Percentiles rank a stretch among this genome's conserved stretches.
phyloP scores from a whole-genome alignment of 176 grass and related monocot genomes.

The Eleusine indica region DNA sequence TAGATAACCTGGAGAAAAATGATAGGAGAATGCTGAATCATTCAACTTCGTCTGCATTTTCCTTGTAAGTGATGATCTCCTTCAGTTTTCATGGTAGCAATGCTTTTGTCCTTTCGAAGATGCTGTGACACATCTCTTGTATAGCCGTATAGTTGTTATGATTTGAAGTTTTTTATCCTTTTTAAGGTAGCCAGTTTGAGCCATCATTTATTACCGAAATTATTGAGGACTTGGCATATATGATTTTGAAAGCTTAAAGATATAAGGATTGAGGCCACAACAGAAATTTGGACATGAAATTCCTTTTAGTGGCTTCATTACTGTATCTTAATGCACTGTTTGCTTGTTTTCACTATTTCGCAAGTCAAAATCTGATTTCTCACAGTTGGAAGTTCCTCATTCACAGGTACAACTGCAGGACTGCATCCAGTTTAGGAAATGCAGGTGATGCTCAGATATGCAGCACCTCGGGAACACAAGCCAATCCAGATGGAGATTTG shows the following conservation, averaged over 20 bases:
- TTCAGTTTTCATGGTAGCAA: neutral
- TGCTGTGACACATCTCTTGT: neutral
- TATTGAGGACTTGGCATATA: neutral
- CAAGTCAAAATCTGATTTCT: slow-evolving; percentile 28
- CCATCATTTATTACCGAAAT: slow-evolving; percentile 14
- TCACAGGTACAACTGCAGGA: slow-evolving; percentile 76
- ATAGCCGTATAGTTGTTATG: neutral
- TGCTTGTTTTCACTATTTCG: neutral
- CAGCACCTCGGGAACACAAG: slow-evolving; percentile 48
- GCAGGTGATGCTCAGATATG: slow-evolving; percentile 39
- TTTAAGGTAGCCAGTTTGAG: neutral
- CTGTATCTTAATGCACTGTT: slow-evolving; percentile 9
- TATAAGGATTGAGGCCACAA: neutral
- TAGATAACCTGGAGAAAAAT: slow-evolving; percentile 61
- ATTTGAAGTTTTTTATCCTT: neutral
- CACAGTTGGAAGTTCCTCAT: slow-evolving; percentile 21
- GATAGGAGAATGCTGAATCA: slow-evolving; percentile 76
- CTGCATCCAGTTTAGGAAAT: slow-evolving; percentile 28
- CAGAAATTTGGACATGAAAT: neutral
- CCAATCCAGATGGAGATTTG: slow-evolving; percentile 29
- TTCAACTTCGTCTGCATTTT: slow-evolving; percentile 92
- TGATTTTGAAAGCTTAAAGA: slow-evolving; percentile 16
- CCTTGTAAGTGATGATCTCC: slow-evolving; percentile 60
- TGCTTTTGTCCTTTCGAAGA: neutral
- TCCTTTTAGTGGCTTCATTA: neutral